Percentiles rank a stretch among this genome's conserved stretches.
Conservation (phyloP, 1,284 basidiomycete species). For the Pseudozyma sp. region DNA sequence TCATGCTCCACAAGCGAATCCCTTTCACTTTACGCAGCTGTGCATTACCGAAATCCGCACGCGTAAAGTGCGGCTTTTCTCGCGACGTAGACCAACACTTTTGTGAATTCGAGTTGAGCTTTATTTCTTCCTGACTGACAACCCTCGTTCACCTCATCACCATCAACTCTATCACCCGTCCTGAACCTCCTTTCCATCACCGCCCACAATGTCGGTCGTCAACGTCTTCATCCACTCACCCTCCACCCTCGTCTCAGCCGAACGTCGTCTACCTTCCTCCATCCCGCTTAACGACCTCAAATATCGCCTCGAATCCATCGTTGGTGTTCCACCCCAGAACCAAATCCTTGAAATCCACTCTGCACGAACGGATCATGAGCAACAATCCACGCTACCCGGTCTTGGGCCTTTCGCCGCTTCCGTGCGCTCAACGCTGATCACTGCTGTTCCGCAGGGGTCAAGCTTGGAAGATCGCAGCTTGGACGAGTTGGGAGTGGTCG, state of each 20-base stretch:
- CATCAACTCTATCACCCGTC: background rate
- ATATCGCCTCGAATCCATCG: constrained; percentile 87
- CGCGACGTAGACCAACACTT: constrained; percentile 10
- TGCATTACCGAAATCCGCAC: constrained; percentile 5
- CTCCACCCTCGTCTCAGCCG: constrained; percentile 53
- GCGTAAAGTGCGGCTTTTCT: constrained; percentile 7
- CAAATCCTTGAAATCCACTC: constrained; percentile 73
- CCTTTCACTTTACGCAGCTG: background rate
- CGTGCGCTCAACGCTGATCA: constrained; percentile 72
- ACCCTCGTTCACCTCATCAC: background rate
- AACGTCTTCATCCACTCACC: constrained; percentile 59
- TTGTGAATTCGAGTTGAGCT: background rate
- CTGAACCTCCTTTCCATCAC: background rate
- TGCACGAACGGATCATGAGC: constrained; percentile 51
- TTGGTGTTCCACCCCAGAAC: constrained; percentile 78
- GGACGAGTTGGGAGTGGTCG: constrained; percentile 78
- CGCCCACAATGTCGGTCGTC: constrained; percentile 47
- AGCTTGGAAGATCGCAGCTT: constrained; percentile 77
- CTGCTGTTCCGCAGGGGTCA: constrained; percentile 71
- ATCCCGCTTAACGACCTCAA: constrained; percentile 69
- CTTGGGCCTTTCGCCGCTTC: constrained; percentile 17
- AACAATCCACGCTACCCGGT: constrained; percentile 39
- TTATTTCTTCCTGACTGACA: constrained; percentile 1
- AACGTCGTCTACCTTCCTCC: constrained; percentile 51
- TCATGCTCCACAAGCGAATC: constrained; percentile 1